Percentiles rank a stretch among this genome's conserved stretches.
Evolutionary conservation across 2,329 filamentous ascomycete genomes (phyloP).

Genomic region (Geosmithia putterillii): DNA sequence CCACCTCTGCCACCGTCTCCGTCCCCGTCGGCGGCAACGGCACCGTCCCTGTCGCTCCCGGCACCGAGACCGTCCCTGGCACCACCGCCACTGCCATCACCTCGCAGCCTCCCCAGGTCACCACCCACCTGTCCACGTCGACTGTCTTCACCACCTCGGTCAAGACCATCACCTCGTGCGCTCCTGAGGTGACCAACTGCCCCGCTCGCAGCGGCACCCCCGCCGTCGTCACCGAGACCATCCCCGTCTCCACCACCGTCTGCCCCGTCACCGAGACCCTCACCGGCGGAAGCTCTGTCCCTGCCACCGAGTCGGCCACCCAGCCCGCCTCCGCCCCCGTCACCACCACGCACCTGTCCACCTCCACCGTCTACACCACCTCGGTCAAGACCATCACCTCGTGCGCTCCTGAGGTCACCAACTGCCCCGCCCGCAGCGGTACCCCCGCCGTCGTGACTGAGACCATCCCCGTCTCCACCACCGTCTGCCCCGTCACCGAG

Average conservation of each 20-base stretch:
- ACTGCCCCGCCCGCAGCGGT: slow-evolving; percentile 37
- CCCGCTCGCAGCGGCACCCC: slow-evolving; percentile 20
- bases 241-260: slow-evolving; percentile 43
- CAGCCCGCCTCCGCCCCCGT: slow-evolving; percentile 3
- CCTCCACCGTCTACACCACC: slow-evolving; percentile 39
- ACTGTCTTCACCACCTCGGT: slow-evolving; percentile 37
- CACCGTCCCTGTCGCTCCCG: slow-evolving; percentile 1
- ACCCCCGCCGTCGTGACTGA: slow-evolving; percentile 32
- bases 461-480: slow-evolving; percentile 45
- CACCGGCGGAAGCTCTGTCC: too few relatives aligned
- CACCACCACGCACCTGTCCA: slow-evolving; percentile 23
- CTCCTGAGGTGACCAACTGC: slow-evolving; percentile 2
- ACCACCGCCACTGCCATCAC: neutral
- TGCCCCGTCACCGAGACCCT: slow-evolving; percentile 42
- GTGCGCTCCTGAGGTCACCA: slow-evolving; percentile 29
- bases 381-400: slow-evolving; percentile 35
- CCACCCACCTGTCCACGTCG: slow-evolving; percentile 20
- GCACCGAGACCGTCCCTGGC: too few relatives aligned
- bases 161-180: slow-evolving; percentile 33
- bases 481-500: slow-evolving; percentile 48
- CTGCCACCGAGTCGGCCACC: slow-evolving; percentile 5
- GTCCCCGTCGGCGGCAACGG: slow-evolving; percentile 1
- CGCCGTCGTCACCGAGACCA: slow-evolving; percentile 35
- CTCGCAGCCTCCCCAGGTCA: slow-evolving; percentile 1
- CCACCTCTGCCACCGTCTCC: slow-evolving; percentile 1